Evolutionary conservation across 140 eudicot genomes (phyloP).

Genomic region (Stevia rebaudiana): DNA sequence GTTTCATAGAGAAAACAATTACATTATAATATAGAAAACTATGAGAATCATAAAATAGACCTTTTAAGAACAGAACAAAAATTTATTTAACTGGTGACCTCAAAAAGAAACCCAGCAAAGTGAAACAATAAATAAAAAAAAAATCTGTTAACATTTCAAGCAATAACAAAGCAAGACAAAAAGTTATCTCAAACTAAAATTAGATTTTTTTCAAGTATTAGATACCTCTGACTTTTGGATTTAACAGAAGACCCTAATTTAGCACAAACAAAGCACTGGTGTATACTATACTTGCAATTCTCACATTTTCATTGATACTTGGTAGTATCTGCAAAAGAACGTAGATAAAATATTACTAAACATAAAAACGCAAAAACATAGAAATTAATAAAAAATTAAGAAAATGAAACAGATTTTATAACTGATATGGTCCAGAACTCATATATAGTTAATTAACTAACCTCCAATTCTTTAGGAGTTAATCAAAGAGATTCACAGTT

Average conservation of each 20-base stretch:
- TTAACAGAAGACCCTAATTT: slow-evolving; percentile 82
- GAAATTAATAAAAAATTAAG: neutral
- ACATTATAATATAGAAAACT: neutral
- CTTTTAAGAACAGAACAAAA: neutral
- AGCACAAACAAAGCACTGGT: slow-evolving; percentile 42
- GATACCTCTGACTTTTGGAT: slow-evolving; percentile 21
- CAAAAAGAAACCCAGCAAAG: neutral
- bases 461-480: slow-evolving; percentile 40
- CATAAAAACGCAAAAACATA: neutral
- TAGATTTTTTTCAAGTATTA: neutral
- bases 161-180: neutral
- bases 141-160: neutral
- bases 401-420: neutral
- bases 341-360: neutral
- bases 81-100: neutral
- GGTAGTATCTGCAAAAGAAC: neutral
- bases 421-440: neutral
- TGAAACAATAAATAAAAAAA: neutral
- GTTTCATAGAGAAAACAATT: too few species aligned
- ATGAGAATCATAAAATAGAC: neutral
- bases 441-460: slow-evolving; percentile 8
- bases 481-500: slow-evolving; percentile 52
- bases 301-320: neutral
- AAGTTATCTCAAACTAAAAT: slow-evolving; percentile 2
- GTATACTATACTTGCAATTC: slow-evolving; percentile 12